phyloP scores from a whole-genome alignment of 2,329 filamentous ascomycete species.

The Fusarium fujikuroi region DNA sequence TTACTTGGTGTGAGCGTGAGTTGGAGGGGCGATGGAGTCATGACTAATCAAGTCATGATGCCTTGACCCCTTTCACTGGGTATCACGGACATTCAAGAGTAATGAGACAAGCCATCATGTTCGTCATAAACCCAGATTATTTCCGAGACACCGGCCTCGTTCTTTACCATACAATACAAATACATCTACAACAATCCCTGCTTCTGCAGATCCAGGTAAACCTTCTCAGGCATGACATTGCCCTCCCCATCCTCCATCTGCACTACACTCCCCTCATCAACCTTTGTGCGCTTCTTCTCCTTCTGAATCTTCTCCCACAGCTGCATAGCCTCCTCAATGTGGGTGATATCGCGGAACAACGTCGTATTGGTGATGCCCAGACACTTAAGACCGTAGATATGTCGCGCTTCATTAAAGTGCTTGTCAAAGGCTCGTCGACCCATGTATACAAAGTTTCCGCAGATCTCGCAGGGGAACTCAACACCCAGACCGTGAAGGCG shows the following conservation, averaged over 20 bases:
- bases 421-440: conserved; percentile 96
- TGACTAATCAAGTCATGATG: conserved; percentile 38
- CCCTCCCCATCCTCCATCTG: conserved; percentile 99
- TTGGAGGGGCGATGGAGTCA: conserved; percentile 39
- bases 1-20: conserved; percentile 32
- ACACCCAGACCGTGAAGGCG: conserved; percentile 95
- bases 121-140: neutral
- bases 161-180: conserved; percentile 16
- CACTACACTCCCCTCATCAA: conserved; percentile 84
- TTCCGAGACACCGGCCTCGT: neutral
- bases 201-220: conserved; percentile 94
- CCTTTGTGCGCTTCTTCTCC: conserved; percentile 81
- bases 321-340: conserved; percentile 86
- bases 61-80: neutral
- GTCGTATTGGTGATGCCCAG: conserved; percentile 91
- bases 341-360: conserved; percentile 92
- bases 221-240: conserved; percentile 99
- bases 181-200: conserved; percentile 77
- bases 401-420: conserved; percentile 94
- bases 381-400: conserved; percentile 94
- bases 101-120: neutral
- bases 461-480: conserved; percentile 95
- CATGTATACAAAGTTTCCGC: conserved; percentile 99
- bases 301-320: conserved; percentile 94
- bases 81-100: neutral